These are phyloP conservation scores for Penicillium desertorum DNA, from an alignment of 495 filamentous ascomycete genomes.

Conservation along the genomic window DNA sequence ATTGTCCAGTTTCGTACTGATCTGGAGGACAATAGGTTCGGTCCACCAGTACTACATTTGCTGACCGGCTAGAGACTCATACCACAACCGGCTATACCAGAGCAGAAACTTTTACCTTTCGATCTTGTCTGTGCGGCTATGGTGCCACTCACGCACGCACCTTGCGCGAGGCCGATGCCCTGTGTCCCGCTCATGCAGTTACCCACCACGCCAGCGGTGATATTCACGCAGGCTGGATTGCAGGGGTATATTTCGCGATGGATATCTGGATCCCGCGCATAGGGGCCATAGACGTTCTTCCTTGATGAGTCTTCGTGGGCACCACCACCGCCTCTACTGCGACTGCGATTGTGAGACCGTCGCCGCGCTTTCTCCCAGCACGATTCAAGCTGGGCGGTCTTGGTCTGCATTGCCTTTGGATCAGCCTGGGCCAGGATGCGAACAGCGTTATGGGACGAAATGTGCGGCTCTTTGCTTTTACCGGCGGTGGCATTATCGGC, in stretches of 20 bases:
- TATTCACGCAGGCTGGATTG: conserved; percentile 5
- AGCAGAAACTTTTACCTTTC: conserved; percentile 5
- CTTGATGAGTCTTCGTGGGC: too few relatives aligned
- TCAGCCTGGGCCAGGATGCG: conserved; percentile 1
- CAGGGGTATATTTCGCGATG: conserved; percentile 5
- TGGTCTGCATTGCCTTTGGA: not conserved
- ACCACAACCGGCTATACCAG: conserved; percentile 7
- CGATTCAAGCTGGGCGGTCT: not conserved
- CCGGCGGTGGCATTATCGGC: not conserved
- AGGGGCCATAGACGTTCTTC: not conserved
- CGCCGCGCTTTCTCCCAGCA: not conserved
- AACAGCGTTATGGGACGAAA: conserved; percentile 7
- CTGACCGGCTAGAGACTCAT: not conserved
- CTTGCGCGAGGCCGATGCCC: not conserved
- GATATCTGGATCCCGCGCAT: conserved; percentile 1
- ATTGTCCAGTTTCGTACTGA: not conserved
- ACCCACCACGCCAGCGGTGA: not conserved
- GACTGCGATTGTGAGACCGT: not conserved
- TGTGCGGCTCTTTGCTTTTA: not conserved
- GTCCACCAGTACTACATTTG: not conserved
- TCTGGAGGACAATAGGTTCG: not conserved
- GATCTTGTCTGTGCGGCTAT: not conserved
- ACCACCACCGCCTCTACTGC: not conserved
- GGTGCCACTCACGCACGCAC: not conserved
- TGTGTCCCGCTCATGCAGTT: conserved; percentile 7